A percentile compares a stretch with the other conserved stretches of the same genome.
These are phyloP conservation scores for Agarophyton chilense DNA, from an alignment of 23 red algal species.

Conservation along the genomic window DNA sequence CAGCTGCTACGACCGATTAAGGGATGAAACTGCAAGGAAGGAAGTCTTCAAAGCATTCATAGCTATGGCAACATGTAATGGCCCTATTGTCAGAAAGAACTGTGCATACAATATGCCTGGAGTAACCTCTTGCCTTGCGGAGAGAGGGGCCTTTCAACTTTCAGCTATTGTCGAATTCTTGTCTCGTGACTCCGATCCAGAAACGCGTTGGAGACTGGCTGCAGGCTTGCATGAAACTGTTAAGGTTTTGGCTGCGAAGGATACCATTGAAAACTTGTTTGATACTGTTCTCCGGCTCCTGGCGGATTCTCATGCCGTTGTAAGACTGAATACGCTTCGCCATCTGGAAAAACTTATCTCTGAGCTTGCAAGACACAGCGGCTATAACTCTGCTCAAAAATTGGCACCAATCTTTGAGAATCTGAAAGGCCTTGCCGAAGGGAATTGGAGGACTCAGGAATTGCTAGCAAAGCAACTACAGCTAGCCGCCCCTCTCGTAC, in stretches of 20 bases:
- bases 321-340: slow-evolving; percentile 52
- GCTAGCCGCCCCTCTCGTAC: slow-evolving; percentile 37
- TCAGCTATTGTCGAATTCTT: slow-evolving; percentile 64
- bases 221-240: slow-evolving; percentile 62
- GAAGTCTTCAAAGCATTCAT: slow-evolving; percentile 55
- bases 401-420: slow-evolving; percentile 61
- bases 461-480: slow-evolving; percentile 65
- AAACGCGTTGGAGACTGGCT: slow-evolving; percentile 75
- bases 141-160: slow-evolving; percentile 22
- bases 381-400: slow-evolving; percentile 20
- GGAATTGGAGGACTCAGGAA: slow-evolving; percentile 82
- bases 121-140: slow-evolving; percentile 9
- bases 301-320: slow-evolving; percentile 51
- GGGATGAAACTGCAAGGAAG: slow-evolving; percentile 29
- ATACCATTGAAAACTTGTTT: slow-evolving; percentile 46
- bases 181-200: slow-evolving; percentile 58
- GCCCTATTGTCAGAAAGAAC: slow-evolving; percentile 65
- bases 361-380: slow-evolving; percentile 23
- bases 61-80: slow-evolving; percentile 74
- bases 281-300: slow-evolving; percentile 44
- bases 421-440: slow-evolving; percentile 44
- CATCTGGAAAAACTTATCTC: slow-evolving; percentile 41
- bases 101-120: slow-evolving; percentile 69
- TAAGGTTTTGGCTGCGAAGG: slow-evolving; percentile 20
- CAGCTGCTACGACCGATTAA: slow-evolving; percentile 14